These are phyloP conservation scores for Dioscorea cayenensis DNA, from an alignment of 116 monocot genomes.

Conservation along the genomic window DNA sequence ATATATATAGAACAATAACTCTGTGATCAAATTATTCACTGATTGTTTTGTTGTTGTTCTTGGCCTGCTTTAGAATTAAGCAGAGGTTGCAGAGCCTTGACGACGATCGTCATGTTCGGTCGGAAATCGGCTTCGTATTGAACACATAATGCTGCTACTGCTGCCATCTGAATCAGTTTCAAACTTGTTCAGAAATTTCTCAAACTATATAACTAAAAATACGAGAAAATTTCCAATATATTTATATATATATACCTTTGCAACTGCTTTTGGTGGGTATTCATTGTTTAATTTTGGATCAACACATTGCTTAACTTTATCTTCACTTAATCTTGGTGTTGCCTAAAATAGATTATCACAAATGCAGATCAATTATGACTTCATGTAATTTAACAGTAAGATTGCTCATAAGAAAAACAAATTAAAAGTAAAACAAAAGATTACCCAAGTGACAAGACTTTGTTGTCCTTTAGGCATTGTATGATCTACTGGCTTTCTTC, in stretches of 20 bases:
- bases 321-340: conserved; percentile 15
- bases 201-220: neutral
- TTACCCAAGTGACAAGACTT: conserved; percentile 20
- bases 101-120: conserved; percentile 49
- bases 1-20: no score
- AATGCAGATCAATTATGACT: no score
- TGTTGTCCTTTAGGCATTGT: conserved; percentile 16
- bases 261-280: conserved; percentile 18
- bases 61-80: conserved; percentile 4
- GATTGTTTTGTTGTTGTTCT: neutral
- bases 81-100: conserved; percentile 37
- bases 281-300: conserved; percentile 9
- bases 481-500: conserved; percentile 19
- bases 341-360: conserved; percentile 1
- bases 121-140: conserved; percentile 47
- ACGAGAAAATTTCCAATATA: neutral
- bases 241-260: conserved; percentile 12
- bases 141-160: conserved; percentile 40
- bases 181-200: neutral
- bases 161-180: conserved; percentile 31
- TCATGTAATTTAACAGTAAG: no score
- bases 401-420: neutral
- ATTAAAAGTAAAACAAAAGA: neutral
- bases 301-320: conserved; percentile 13
- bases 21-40: no score